Evolutionary conservation across 495 filamentous ascomycete genomes (phyloP), one percentile per base, ranked within the genome.

Genomic region (Aspergillus saccharolyticus): DNA sequence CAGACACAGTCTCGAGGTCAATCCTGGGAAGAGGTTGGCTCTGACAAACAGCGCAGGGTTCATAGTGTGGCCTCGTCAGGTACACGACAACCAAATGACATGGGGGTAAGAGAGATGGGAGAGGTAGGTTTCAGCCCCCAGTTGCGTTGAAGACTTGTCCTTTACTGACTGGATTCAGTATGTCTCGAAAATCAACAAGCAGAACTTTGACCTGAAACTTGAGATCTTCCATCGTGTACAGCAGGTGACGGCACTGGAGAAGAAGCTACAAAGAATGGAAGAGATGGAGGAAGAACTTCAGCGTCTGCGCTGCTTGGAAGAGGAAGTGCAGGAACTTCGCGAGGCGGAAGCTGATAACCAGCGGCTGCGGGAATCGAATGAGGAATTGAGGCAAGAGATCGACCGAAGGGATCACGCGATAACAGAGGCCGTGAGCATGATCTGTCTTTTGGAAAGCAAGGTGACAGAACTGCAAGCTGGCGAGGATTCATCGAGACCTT

Each of bases 201-300:
- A 93, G 65, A 94, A 96, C 63, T 97, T 96, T 65, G 89, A 92
- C 65, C 76, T 97, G 55, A 96, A 96, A 69, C 76, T 96, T 48
- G 89, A 93, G 58, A 77, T 96, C 1, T 89, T 83, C 63, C 88
- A 96, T 60, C 80, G 86, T 17, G 68, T 76, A 12, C 77, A 86
- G 49, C 83, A 89, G 30, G 78, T 89, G 59, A 71, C 78, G 16
- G 73, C 76, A n/a, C 52, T 91, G 53, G 87, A 91, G 67, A 80
- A 85, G 50, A 90, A 86, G 62, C 68, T 84, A 24, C 85, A 82
- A 10, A 85, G 86, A 49, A 80, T 90, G 45, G 74, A 87, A 28
- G 84, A 88, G 56, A 69, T 90, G 50, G 80, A 85, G 51, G 77
- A 81, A 33, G 86, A 93, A 59, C 78, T 87, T 55, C 78, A 85